Evolutionary conservation across 164 flowering plant species (phyloP), one percentile per base, ranked within the genome.

Genomic region (Echeveria elegans): DNA sequence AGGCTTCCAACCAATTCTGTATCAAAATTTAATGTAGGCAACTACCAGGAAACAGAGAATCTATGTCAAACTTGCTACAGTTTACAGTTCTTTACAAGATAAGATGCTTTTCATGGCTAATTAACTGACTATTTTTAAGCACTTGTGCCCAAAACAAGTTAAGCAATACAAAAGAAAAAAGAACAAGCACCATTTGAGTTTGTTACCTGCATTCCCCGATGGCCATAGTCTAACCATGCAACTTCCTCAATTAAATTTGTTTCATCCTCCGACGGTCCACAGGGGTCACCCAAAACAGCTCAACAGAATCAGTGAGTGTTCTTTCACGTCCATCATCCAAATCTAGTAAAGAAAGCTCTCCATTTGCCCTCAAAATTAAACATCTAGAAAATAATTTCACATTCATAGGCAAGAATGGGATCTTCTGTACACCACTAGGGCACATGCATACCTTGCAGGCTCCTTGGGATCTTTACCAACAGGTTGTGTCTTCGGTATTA

Each of bases 181-280:
- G n/a, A n/a, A n/a, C n/a, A n/a, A 14, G 19, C 64, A 68, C 24
- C 37, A 38, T 59, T 60, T 66, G 45, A 72, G 68, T 53, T n/a
- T 18, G 29, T 84, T 81, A 91, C 99, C 99, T 91, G 99, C 99
- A 94, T 91, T 72, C 99, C 99, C 68, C 95, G 77, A 69, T 86
- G 86, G 52, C 96, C 96, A 79, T 94, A 91, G 78, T 91, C 97
- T 68, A 91, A 81, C 99, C 99, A 94, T 29, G 96, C 87, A 73
- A 94, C 96, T 77, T 94, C 99, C 76, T 89, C 96, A 70, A 94
- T 91, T 40, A 94, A 80, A 73, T 86, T 94, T 67, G 83, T 78
- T 71, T 83, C 85, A 74, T 91, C 96, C 77, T 85, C 93, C 40
- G 89, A 81, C 56, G 85, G 93, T 62, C 97, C 96, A 82, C 98